phyloP scores from a whole-genome alignment of 1,284 basidiomycete species.

The Rhodotorula sp. region DNA sequence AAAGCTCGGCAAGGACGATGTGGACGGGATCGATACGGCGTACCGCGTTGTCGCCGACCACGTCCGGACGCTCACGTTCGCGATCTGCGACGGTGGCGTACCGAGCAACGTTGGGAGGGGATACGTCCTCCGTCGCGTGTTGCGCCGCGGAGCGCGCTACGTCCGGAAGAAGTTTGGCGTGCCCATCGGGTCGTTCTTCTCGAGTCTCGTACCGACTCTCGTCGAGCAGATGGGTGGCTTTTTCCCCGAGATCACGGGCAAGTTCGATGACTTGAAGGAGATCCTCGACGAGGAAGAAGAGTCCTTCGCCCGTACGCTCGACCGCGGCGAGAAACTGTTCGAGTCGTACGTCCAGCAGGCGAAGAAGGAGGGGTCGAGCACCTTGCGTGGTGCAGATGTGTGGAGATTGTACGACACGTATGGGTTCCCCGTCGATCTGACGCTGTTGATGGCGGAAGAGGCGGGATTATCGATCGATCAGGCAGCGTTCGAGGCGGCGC shows the following conservation, averaged over 20 bases:
- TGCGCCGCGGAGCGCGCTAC: slow-evolving; percentile 88
- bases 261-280: slow-evolving; percentile 81
- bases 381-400: slow-evolving; percentile 85
- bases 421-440: slow-evolving; percentile 96
- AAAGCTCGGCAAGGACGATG: slow-evolving; percentile 87
- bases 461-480: slow-evolving; percentile 81
- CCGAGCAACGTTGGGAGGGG: slow-evolving; percentile 95
- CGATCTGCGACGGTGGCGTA: slow-evolving; percentile 91
- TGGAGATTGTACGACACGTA: slow-evolving; percentile 99
- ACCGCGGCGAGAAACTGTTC: slow-evolving; percentile 94
- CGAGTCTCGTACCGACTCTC: slow-evolving; percentile 81
- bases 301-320: slow-evolving; percentile 92
- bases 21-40: slow-evolving; percentile 92
- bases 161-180: slow-evolving; percentile 94
- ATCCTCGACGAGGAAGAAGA: slow-evolving; percentile 97
- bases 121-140: slow-evolving; percentile 88
- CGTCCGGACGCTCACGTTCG: slow-evolving; percentile 90
- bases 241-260: slow-evolving; percentile 91
- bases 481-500: slow-evolving; percentile 83
- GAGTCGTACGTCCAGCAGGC: slow-evolving; percentile 80
- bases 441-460: slow-evolving; percentile 96
- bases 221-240: slow-evolving; percentile 82
- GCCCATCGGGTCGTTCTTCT: slow-evolving; percentile 93
- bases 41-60: slow-evolving; percentile 98
- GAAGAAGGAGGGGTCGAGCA: slow-evolving; percentile 61